These are phyloP conservation scores for Aureobasidium zeae DNA, from an alignment of 2,329 filamentous ascomycete genomes.

Conservation along the genomic window DNA sequence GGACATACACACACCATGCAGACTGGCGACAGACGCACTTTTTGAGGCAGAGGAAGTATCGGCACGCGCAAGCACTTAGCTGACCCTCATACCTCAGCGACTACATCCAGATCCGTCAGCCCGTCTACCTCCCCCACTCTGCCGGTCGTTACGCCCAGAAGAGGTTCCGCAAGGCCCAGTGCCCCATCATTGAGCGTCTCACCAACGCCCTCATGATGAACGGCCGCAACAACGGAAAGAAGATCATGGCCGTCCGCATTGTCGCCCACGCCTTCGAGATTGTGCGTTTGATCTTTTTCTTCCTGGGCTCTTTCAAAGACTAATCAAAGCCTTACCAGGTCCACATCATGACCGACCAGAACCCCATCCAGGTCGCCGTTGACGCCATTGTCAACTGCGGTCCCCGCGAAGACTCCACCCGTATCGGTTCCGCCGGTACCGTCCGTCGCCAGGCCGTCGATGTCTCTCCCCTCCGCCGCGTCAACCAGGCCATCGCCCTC, in stretches of 20 bases:
- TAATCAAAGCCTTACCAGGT: slow-evolving; percentile 54
- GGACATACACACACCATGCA: slow-evolving; percentile 5
- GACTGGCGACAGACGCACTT: slow-evolving; percentile 21
- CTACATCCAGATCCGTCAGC: slow-evolving; percentile 98
- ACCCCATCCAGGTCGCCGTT: slow-evolving; percentile 99
- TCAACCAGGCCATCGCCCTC: slow-evolving; percentile 99
- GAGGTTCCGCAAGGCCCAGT: slow-evolving; percentile 99
- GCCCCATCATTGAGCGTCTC: slow-evolving; percentile 99
- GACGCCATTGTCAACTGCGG: slow-evolving; percentile 99
- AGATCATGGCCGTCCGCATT: slow-evolving; percentile 99
- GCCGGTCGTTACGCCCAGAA: slow-evolving; percentile 98
- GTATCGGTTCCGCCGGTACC: slow-evolving; percentile 98
- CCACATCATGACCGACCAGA: slow-evolving; percentile 99
- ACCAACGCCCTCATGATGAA: slow-evolving; percentile 99
- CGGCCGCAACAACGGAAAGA: slow-evolving; percentile 99
- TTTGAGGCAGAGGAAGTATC: slow-evolving; percentile 11
- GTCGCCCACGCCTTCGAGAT: slow-evolving; percentile 99
- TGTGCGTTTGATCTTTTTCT: slow-evolving; percentile 39
- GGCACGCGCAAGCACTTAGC: slow-evolving; percentile 7
- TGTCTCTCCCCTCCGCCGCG: slow-evolving; percentile 97
- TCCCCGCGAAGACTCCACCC: slow-evolving; percentile 98
- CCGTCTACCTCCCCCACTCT: slow-evolving; percentile 98
- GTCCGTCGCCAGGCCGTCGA: slow-evolving; percentile 99
- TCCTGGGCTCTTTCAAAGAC: neutral
- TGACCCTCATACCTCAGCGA: slow-evolving; percentile 53